These are phyloP conservation scores for Hypholoma sublateritium DNA, from an alignment of 768 basidiomycete species.

Conservation along the genomic window DNA sequence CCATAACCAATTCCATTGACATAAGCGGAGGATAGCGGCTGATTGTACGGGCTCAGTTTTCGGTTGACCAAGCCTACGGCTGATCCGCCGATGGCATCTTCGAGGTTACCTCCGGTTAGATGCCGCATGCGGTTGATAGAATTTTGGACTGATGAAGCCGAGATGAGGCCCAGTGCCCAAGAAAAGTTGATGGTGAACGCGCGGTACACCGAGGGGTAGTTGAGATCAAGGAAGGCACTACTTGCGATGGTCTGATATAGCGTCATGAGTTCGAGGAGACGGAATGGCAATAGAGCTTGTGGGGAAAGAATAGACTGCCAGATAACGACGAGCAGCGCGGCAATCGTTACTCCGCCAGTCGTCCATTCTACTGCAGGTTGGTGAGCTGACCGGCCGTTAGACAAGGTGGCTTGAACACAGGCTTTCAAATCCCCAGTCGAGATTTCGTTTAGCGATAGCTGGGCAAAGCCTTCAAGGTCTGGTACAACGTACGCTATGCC, in stretches of 20 bases:
- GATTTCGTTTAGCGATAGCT: slow-evolving; percentile 70
- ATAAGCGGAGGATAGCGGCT: slow-evolving; percentile 5
- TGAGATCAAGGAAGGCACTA: slow-evolving; percentile 77
- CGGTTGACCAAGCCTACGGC: slow-evolving; percentile 80
- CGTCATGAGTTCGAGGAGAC: slow-evolving; percentile 78
- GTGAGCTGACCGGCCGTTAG: slow-evolving; percentile 85
- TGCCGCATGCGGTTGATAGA: slow-evolving; percentile 84
- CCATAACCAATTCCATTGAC: neutral
- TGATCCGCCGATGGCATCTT: slow-evolving; percentile 55
- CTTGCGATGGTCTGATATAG: slow-evolving; percentile 85
- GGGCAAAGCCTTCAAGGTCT: slow-evolving; percentile 88
- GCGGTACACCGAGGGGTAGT: slow-evolving; percentile 84
- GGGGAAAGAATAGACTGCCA: slow-evolving; percentile 54
- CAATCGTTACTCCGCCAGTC: slow-evolving; percentile 65
- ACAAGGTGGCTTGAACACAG: slow-evolving; percentile 88
- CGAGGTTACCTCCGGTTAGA: slow-evolving; percentile 75
- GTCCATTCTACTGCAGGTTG: slow-evolving; percentile 78
- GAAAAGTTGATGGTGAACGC: slow-evolving; percentile 85
- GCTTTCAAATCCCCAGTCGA: slow-evolving; percentile 74
- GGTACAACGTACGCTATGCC: slow-evolving; percentile 84
- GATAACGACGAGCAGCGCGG: slow-evolving; percentile 62
- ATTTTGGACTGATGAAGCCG: slow-evolving; percentile 60
- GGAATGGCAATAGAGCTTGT: slow-evolving; percentile 63
- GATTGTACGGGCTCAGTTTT: slow-evolving; percentile 78
- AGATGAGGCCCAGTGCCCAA: slow-evolving; percentile 82